These are phyloP conservation scores for Asterionellopsis glacialis DNA, from an alignment of 108 stramenopile genomes.

Conservation along the genomic window DNA sequence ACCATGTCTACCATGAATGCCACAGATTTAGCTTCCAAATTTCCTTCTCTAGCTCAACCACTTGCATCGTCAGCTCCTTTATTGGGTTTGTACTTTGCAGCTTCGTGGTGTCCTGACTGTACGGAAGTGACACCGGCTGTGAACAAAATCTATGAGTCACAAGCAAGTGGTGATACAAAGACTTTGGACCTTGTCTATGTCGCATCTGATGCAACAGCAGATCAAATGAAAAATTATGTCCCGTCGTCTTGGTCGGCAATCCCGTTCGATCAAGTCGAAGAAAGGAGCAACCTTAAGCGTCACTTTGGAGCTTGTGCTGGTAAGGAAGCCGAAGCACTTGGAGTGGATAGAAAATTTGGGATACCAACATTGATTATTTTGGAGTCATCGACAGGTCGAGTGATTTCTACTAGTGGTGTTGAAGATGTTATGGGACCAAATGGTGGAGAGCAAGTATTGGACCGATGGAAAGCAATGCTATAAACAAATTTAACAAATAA, in stretches of 20 bases:
- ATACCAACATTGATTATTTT: constrained; percentile 37
- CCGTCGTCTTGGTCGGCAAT: constrained; percentile 3
- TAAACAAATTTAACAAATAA: background rate
- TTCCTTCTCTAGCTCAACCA: background rate
- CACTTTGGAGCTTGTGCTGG: constrained; percentile 34
- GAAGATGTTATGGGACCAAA: constrained; percentile 20
- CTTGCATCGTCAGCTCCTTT: background rate
- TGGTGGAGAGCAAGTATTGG: constrained; percentile 3
- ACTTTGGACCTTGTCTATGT: constrained; percentile 34
- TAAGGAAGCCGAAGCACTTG: constrained; percentile 22
- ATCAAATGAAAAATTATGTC: constrained; percentile 20
- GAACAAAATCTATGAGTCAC: constrained; percentile 1
- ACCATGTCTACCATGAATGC: background rate
- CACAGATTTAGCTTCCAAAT: background rate
- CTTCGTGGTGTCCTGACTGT: constrained; percentile 43
- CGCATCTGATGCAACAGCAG: constrained; percentile 18
- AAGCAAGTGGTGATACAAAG: background rate
- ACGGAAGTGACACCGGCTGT: constrained; percentile 14
- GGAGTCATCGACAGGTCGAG: constrained; percentile 9
- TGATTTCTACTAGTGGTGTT: constrained; percentile 21
- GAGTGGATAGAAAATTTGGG: constrained; percentile 30
- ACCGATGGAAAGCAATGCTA: constrained; percentile 10
- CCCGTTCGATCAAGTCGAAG: constrained; percentile 28
- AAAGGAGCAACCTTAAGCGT: constrained; percentile 22
- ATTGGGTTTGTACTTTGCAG: constrained; percentile 23